Conservation (phyloP, 2,329 filamentous ascomycete species). For the Didymellaceae sp. region DNA sequence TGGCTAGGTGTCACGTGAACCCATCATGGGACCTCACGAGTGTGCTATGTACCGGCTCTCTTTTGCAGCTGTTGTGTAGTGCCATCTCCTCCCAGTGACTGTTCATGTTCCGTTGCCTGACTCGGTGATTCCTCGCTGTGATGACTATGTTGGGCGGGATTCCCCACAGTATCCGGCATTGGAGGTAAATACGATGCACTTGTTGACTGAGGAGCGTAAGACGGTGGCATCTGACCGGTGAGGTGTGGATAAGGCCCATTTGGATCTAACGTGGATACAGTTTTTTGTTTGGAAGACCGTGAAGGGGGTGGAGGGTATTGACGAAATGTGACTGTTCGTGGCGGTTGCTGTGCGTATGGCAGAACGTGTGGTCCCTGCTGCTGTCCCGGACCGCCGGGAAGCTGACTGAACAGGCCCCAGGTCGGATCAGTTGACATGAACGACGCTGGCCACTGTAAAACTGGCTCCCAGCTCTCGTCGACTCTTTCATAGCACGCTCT, state of each 20-base stretch:
- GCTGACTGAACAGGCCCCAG: slow-evolving; percentile 8
- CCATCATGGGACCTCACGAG: no score
- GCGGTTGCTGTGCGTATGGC: slow-evolving; percentile 9
- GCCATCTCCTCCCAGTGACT: neutral
- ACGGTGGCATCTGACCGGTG: slow-evolving; percentile 3
- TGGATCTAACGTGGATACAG: slow-evolving; percentile 1
- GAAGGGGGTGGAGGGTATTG: slow-evolving; percentile 1
- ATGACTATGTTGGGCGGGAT: neutral
- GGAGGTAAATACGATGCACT: slow-evolving; percentile 9
- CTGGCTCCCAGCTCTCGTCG: slow-evolving; percentile 34
- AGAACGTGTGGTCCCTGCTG: neutral
- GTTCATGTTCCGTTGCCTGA: neutral
- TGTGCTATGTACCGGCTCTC: neutral
- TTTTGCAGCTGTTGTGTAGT: neutral
- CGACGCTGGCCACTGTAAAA: slow-evolving; percentile 36
- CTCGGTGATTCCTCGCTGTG: neutral
- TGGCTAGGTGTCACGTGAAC: no score
- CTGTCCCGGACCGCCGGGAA: neutral
- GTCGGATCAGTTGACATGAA: slow-evolving; percentile 22
- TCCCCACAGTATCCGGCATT: slow-evolving; percentile 1
- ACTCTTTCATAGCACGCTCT: slow-evolving; percentile 28
- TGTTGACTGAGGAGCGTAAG: slow-evolving; percentile 3
- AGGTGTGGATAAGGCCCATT: slow-evolving; percentile 1
- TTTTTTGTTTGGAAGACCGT: neutral
- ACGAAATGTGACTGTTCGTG: slow-evolving; percentile 9